Evolutionary conservation across 768 basidiomycete genomes (phyloP), one percentile per base, ranked within the genome.

Genomic region (Lactifluus hygrophoroides): DNA sequence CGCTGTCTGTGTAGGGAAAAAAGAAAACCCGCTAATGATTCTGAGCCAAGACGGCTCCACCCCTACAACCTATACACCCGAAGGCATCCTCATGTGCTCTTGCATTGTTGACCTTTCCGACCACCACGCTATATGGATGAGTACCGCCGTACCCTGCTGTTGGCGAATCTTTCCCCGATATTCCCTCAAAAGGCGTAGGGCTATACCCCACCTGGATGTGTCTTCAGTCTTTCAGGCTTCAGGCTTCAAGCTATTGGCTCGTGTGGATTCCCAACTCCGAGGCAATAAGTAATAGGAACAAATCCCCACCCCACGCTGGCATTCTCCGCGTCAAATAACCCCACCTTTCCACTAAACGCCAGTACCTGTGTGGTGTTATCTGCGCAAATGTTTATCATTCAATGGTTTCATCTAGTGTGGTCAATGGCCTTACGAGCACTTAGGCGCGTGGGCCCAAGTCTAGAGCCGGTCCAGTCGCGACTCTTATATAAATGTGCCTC

Each of bases 171-270:
- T 32, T 40, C 6, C 34, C 45, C 23, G 51, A 19, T 3, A 40
- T 23, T 11, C 27, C 16, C 23, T 28, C n/a, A 5, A 11, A 23
- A 21, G 3, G 17, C 7, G 21, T 27, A 9, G 42, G 21, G 30
- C 54, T 21, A 30, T 40, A 23, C 37, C 17, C 14, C 7, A n/a
- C 14, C 37, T 11, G 21, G 7, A 47, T 43, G 3, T 23, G 8
- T 43, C 10, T 19, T 43, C 42, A 17, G 16, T 19, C 46, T 42
- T n/a, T 34, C 49, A 51, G 37, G 4, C 34, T 25, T 35, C 34
- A 54, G 21, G 14, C 35, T 42, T 49, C 55, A 56, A 56, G 30
- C 47, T 56, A 56, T 56, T 42, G 14, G 5, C 21, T 40, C 32
- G 37, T 32, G 46, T 47, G 19, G 28, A 30, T 5, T 43, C 21